These are phyloP conservation scores for Mucor saturninus DNA, from an alignment of 371 early-diverging fungal genomes.

Conservation along the genomic window DNA sequence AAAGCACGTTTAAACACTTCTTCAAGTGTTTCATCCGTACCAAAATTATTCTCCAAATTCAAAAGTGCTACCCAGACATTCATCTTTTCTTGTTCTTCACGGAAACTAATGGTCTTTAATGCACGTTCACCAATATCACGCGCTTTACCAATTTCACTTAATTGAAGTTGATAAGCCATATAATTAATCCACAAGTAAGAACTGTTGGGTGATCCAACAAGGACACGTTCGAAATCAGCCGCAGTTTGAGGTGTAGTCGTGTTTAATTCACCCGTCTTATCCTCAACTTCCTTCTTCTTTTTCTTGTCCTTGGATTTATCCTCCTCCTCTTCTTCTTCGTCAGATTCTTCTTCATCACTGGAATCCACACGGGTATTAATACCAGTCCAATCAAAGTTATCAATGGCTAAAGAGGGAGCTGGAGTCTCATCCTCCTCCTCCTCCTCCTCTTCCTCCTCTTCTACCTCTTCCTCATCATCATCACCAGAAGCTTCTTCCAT, in stretches of 20 bases:
- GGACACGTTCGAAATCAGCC: slow-evolving; percentile 85
- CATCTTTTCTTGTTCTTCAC: slow-evolving; percentile 94
- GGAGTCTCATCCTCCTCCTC: slow-evolving; percentile 47
- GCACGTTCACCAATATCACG: slow-evolving; percentile 93
- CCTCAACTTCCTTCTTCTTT: slow-evolving; percentile 55
- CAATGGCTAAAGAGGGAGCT: slow-evolving; percentile 39
- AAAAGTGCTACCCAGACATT: slow-evolving; percentile 95
- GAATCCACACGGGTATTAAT: slow-evolving; percentile 38
- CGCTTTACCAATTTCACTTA: slow-evolving; percentile 90
- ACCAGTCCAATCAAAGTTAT: slow-evolving; percentile 71
- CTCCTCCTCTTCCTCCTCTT: slow-evolving; percentile 52
- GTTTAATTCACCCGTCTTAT: slow-evolving; percentile 62
- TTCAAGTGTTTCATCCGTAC: slow-evolving; percentile 77
- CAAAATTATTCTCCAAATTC: slow-evolving; percentile 94
- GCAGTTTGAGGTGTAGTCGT: slow-evolving; percentile 63
- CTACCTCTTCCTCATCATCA: slow-evolving; percentile 55
- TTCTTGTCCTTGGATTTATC: slow-evolving; percentile 53
- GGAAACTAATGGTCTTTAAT: slow-evolving; percentile 87
- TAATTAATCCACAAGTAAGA: slow-evolving; percentile 98
- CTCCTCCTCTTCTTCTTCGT: slow-evolving; percentile 46
- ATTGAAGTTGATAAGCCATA: slow-evolving; percentile 94
- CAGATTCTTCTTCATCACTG: slow-evolving; percentile 32
- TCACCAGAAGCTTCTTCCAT: slow-evolving; percentile 46
- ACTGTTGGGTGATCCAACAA: slow-evolving; percentile 93
- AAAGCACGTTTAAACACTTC: slow-evolving; percentile 85